phyloP scores from a whole-genome alignment of 1,139 yeast species.

The Hansenula lynferdii region DNA sequence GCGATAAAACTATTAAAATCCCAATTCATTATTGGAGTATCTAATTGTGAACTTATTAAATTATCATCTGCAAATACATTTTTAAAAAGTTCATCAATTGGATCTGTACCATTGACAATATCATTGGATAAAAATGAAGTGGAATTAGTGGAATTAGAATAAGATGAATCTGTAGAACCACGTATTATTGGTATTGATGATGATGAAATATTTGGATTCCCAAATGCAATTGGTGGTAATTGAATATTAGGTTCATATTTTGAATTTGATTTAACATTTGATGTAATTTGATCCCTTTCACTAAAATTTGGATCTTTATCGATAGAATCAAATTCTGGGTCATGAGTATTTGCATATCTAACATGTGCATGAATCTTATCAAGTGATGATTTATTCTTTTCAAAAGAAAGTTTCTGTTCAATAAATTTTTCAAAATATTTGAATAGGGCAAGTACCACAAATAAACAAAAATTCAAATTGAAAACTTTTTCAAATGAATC shows the following conservation, averaged over 20 bases:
- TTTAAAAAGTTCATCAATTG: constrained; percentile 17
- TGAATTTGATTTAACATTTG: too few species aligned
- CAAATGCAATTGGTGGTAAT: too few species aligned
- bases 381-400: constrained; percentile 2
- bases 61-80: constrained; percentile 13
- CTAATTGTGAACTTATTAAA: constrained; percentile 6
- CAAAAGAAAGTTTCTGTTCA: constrained; percentile 8
- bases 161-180: too few species aligned
- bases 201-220: too few species aligned
- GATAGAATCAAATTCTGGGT: too few species aligned
- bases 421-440: constrained; percentile 11
- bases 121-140: too few species aligned
- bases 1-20: not conserved
- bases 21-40: not conserved
- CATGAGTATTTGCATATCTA: not conserved
- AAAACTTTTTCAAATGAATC: constrained; percentile 15
- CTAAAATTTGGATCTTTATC: not conserved
- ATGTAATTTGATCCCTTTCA: too few species aligned
- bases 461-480: constrained; percentile 10
- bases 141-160: too few species aligned
- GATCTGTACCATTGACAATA: constrained; percentile 9
- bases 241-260: too few species aligned
- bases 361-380: not conserved
- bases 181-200: too few species aligned
- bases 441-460: constrained; percentile 10